Conservation (phyloP, 2,329 filamentous ascomycete genomes). For the Cercospora sesami region DNA sequence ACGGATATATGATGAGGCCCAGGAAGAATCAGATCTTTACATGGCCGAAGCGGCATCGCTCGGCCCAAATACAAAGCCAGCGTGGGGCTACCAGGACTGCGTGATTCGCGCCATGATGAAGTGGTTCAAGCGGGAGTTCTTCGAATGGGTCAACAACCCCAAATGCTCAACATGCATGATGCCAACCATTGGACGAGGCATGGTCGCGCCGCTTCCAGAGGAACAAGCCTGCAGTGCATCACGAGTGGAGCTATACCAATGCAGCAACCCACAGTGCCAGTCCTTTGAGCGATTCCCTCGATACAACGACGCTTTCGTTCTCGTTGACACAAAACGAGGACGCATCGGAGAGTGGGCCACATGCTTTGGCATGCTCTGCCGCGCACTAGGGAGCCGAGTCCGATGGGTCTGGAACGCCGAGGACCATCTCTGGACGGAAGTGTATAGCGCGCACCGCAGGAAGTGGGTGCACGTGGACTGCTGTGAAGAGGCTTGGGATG, state of each 20-base stretch:
- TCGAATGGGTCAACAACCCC: slow-evolving; percentile 95
- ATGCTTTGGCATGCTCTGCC: slow-evolving; percentile 97
- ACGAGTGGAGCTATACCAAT: slow-evolving; percentile 86
- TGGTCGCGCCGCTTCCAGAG: slow-evolving; percentile 81
- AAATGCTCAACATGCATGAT: slow-evolving; percentile 77
- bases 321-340: slow-evolving; percentile 82
- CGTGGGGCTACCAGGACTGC: slow-evolving; percentile 98
- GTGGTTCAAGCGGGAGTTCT: slow-evolving; percentile 96
- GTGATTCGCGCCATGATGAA: slow-evolving; percentile 85
- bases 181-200: slow-evolving; percentile 78
- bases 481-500: slow-evolving; percentile 94
- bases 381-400: slow-evolving; percentile 84
- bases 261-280: slow-evolving; percentile 72
- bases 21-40: slow-evolving; percentile 87
- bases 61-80: slow-evolving; percentile 70
- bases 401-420: slow-evolving; percentile 99
- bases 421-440: slow-evolving; percentile 96
- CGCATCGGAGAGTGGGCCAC: slow-evolving; percentile 96
- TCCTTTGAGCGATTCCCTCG: slow-evolving; percentile 86
- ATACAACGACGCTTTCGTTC: slow-evolving; percentile 91
- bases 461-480: slow-evolving; percentile 97
- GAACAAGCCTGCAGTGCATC: slow-evolving; percentile 85
- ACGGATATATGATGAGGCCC: slow-evolving; percentile 87
- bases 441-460: slow-evolving; percentile 90
- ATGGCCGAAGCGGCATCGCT: slow-evolving; percentile 86